Evolutionary conservation across 768 basidiomycete species (phyloP).

Genomic region (Suillus cothurnatus): DNA sequence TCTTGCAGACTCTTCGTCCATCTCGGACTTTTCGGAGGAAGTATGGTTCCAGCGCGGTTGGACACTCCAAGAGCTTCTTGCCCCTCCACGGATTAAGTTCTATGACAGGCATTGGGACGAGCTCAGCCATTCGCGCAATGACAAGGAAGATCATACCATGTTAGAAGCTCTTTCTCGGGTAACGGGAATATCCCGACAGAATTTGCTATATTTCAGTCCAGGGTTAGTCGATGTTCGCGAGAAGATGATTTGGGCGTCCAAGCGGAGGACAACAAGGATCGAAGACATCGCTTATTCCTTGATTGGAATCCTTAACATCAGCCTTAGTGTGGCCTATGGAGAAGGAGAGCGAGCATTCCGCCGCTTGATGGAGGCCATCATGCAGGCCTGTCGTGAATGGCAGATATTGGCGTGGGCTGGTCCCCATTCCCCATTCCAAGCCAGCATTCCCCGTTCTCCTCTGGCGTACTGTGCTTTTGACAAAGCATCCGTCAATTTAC

Average conservation of each 20-base stretch:
- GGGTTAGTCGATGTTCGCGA: constrained; percentile 22
- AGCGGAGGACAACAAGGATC: constrained; percentile 24
- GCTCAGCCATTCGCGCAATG: constrained; percentile 15
- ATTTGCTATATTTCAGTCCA: constrained; percentile 23
- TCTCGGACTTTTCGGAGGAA: constrained; percentile 15
- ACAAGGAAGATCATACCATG: constrained; percentile 22
- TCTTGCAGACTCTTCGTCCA: constrained; percentile 14
- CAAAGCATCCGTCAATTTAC: not conserved
- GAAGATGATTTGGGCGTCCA: constrained; percentile 28
- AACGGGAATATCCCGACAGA: constrained; percentile 15
- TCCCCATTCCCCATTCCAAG: constrained; percentile 22
- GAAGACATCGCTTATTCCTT: constrained; percentile 31
- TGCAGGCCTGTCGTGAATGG: constrained; percentile 22
- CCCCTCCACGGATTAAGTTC: constrained; percentile 23
- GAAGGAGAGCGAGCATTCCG: constrained; percentile 28
- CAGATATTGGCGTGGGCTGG: constrained; percentile 25
- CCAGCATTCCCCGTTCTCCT: constrained; percentile 22
- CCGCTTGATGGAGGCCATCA: constrained; percentile 26
- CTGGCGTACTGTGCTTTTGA: constrained; percentile 19
- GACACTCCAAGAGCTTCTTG: constrained; percentile 22
- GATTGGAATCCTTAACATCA: constrained; percentile 28
- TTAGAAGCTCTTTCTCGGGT: constrained; percentile 15
- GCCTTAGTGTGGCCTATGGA: constrained; percentile 26
- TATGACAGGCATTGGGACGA: constrained; percentile 19
- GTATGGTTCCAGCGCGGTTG: constrained; percentile 27